These are phyloP conservation scores for Colletotrichum costaricense DNA, from an alignment of 2,329 filamentous ascomycete species.

Conservation along the genomic window DNA sequence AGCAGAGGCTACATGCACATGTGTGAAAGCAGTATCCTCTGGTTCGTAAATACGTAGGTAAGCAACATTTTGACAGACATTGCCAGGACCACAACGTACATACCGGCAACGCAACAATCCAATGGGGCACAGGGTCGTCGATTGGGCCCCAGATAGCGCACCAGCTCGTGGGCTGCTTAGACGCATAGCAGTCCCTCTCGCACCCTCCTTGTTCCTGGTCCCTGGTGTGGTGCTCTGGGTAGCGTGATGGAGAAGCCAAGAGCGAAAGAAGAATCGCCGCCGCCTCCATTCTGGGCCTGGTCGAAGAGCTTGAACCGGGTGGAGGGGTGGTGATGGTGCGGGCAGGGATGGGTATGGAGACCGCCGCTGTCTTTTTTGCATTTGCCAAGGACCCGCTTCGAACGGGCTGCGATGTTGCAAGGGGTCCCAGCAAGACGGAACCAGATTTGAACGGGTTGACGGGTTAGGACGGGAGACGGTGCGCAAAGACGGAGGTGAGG, in stretches of 20 bases:
- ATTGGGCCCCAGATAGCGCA: conserved; percentile 26
- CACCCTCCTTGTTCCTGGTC: conserved; percentile 21
- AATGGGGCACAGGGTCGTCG: conserved; percentile 2
- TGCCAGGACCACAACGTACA: conserved; percentile 15
- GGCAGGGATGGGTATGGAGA: conserved; percentile 19
- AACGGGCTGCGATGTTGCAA: conserved; percentile 19
- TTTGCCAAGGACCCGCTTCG: conserved; percentile 13
- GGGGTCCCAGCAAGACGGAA: conserved; percentile 20
- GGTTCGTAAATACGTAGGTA: conserved; percentile 32
- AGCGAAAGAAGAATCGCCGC: conserved; percentile 14
- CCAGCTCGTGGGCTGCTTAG: conserved; percentile 28
- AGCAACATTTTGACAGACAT: conserved; percentile 27
- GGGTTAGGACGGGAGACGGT: conserved; percentile 23
- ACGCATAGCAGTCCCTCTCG: conserved; percentile 16
- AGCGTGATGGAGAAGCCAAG: conserved; percentile 8
- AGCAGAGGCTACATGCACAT: conserved; percentile 18
- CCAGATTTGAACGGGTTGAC: not conserved
- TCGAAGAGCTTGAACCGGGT: conserved; percentile 26
- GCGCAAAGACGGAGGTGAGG: conserved; percentile 27
- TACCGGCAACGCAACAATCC: conserved; percentile 15
- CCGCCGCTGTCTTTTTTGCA: conserved; percentile 10
- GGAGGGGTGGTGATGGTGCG: conserved; percentile 14
- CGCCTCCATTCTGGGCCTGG: conserved; percentile 18
- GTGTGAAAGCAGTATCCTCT: conserved; percentile 18
- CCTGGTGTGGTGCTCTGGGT: conserved; percentile 22